phyloP scores from a whole-genome alignment of 768 basidiomycete genomes.

The Mycena amicta region DNA sequence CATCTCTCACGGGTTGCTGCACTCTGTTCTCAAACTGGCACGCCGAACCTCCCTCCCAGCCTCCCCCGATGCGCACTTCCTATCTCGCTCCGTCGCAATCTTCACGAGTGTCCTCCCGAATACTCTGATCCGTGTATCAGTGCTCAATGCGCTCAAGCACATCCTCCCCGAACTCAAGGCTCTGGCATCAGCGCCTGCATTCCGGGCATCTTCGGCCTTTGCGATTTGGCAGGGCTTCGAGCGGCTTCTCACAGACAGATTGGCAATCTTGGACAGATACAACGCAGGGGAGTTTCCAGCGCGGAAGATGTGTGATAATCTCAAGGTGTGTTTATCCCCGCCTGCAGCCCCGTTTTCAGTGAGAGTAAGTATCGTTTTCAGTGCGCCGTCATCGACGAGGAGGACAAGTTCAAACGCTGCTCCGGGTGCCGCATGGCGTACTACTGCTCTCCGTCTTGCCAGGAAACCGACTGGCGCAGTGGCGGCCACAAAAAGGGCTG shows the following conservation, averaged over 20 bases:
- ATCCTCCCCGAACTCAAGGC: neutral
- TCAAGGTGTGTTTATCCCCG: neutral
- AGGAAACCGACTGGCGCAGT: neutral
- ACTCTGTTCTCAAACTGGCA: neutral
- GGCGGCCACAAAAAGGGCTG: neutral
- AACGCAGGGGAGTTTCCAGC: neutral
- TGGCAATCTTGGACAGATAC: neutral
- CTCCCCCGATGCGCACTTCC: too few relatives aligned
- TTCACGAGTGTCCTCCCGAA: neutral
- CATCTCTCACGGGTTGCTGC: neutral
- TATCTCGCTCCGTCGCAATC: too few relatives aligned
- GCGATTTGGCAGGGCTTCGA: neutral
- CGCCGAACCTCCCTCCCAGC: too few relatives aligned
- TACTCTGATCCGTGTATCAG: neutral
- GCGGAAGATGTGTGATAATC: neutral
- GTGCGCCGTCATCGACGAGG: neutral
- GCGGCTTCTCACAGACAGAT: neutral
- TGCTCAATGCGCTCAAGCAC: neutral
- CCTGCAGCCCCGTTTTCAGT: neutral
- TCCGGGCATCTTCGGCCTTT: neutral
- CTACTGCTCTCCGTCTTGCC: neutral
- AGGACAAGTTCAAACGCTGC: neutral
- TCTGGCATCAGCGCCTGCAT: neutral
- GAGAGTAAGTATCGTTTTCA: neutral
- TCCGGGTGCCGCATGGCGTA: neutral